Conservation (phyloP, 495 filamentous ascomycete species). For the Baudoinia panamericana region DNA sequence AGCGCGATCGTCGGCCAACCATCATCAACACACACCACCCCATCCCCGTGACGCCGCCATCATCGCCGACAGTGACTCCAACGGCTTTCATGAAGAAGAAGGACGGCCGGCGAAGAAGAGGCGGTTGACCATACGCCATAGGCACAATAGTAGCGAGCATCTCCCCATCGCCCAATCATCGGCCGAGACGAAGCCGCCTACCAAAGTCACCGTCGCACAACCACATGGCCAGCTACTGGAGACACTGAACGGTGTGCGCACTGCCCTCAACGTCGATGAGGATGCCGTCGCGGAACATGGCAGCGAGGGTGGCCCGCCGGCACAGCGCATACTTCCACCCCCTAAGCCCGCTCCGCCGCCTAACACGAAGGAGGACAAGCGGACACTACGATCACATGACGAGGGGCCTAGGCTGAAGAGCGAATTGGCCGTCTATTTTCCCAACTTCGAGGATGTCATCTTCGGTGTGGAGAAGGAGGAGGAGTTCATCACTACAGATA, state of each 20-base stretch:
- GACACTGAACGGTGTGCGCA: conserved; percentile 27
- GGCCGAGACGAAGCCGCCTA: conserved; percentile 22
- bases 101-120: conserved; percentile 14
- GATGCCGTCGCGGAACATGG: conserved; percentile 17
- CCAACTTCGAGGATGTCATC: conserved; percentile 82
- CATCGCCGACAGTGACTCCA: not conserved
- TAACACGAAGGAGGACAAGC: conserved; percentile 25
- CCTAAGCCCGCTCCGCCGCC: not conserved
- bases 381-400: conserved; percentile 33
- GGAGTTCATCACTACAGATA: conserved; percentile 50
- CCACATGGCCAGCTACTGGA: conserved; percentile 26
- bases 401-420: conserved; percentile 57
- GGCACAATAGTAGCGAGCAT: conserved; percentile 11
- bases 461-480: conserved; percentile 63
- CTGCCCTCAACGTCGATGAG: conserved; percentile 15
- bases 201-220: conserved; percentile 24
- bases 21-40: not conserved
- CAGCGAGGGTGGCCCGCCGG: not conserved
- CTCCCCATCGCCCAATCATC: conserved; percentile 14
- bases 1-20: not conserved
- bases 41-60: not conserved
- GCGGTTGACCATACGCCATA: conserved; percentile 6
- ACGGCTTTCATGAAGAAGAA: conserved; percentile 4
- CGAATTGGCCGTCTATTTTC: conserved; percentile 75
- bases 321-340: not conserved